These are phyloP conservation scores for Choricystis sp. DNA, from an alignment of 139 green algal species.

Conservation along the genomic window DNA sequence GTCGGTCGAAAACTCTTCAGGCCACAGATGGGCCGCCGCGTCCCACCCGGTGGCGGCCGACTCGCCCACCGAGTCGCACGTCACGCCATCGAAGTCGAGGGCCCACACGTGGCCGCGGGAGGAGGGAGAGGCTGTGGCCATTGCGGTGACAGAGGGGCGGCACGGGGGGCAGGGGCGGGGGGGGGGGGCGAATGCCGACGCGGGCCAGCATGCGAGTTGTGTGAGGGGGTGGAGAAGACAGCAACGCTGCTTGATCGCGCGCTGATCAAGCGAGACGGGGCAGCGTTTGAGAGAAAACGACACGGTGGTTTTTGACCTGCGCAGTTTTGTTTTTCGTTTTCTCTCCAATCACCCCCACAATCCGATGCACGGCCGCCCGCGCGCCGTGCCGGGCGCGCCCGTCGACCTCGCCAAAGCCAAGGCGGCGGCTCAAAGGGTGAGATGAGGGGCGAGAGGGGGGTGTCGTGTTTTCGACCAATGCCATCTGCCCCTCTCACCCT, in stretches of 20 bases:
- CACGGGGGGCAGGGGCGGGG: too few relatives aligned
- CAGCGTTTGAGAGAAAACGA: too few relatives aligned
- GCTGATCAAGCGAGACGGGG: too few relatives aligned
- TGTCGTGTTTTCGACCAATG: neutral
- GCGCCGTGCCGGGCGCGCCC: neutral
- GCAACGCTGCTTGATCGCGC: too few relatives aligned
- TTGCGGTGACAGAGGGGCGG: neutral
- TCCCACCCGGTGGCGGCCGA: slow-evolving; percentile 77
- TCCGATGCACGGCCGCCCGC: neutral
- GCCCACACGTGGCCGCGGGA: slow-evolving; percentile 33
- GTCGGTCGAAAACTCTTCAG: slow-evolving; percentile 55
- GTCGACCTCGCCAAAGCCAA: neutral
- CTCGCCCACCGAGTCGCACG: slow-evolving; percentile 88
- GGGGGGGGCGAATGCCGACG: too few relatives aligned
- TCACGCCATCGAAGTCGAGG: slow-evolving; percentile 94
- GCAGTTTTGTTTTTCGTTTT: neutral
- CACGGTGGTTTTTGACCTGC: too few relatives aligned
- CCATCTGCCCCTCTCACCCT: neutral
- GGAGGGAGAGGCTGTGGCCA: neutral
- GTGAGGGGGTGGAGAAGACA: too few relatives aligned
- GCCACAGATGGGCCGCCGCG: slow-evolving; percentile 64
- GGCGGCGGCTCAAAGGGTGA: neutral
- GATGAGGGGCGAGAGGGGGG: neutral
- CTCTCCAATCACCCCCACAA: neutral
- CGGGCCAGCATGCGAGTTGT: too few relatives aligned